Conservation (phyloP, 164 flowering plant species). For the Magnolia sinica region DNA sequence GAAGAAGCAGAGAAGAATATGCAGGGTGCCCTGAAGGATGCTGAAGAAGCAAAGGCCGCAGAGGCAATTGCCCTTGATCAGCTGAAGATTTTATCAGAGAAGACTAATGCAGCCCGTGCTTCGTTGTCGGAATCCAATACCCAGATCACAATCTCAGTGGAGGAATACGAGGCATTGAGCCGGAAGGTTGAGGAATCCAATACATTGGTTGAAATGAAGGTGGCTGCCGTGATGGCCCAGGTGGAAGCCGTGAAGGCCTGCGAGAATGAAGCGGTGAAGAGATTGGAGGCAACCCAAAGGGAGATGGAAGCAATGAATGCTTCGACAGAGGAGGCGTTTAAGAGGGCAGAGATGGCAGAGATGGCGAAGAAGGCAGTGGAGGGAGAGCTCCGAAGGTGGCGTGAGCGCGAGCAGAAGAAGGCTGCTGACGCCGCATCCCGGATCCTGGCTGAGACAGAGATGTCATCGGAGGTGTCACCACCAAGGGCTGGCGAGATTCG, state of each 20-base stretch:
- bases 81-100: constrained; percentile 60
- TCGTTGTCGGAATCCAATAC: constrained; percentile 69
- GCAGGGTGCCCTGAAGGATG: constrained; percentile 54
- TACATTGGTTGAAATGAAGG: constrained; percentile 72
- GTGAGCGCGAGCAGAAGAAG: constrained; percentile 77
- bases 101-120: constrained; percentile 59
- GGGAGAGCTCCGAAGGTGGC: constrained; percentile 73
- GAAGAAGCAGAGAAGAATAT: constrained; percentile 64
- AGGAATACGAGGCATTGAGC: constrained; percentile 71
- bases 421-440: constrained; percentile 73
- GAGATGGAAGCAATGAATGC: constrained; percentile 71
- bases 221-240: constrained; percentile 86
- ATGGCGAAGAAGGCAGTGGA: constrained; percentile 79
- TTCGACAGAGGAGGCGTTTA: constrained; percentile 61
- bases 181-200: constrained; percentile 75
- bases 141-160: constrained; percentile 64
- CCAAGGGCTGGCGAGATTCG: constrained; percentile 26
- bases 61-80: constrained; percentile 62
- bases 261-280: constrained; percentile 71
- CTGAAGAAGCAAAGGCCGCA: constrained; percentile 81
- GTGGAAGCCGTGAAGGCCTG: constrained; percentile 89
- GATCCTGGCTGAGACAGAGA: constrained; percentile 47
- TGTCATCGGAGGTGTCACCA: constrained; percentile 42
- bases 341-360: constrained; percentile 83
- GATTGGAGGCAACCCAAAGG: constrained; percentile 57